These are phyloP conservation scores for Colletotrichum sidae DNA, from an alignment of 2,329 filamentous ascomycete genomes.

Conservation along the genomic window DNA sequence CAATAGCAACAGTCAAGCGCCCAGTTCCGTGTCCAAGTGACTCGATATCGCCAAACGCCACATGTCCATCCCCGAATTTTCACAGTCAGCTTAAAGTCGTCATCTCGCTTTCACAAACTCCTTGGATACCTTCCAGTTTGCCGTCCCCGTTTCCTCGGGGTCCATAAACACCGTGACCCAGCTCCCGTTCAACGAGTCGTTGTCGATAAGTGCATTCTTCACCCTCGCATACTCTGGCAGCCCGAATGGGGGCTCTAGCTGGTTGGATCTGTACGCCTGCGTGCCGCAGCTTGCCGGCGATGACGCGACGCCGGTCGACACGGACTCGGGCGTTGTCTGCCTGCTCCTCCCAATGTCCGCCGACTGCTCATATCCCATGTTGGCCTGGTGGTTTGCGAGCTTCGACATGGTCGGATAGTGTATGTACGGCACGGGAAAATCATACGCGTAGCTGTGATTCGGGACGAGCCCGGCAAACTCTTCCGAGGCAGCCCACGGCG, in stretches of 20 bases:
- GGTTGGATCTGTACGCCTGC: constrained; percentile 18
- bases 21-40: too few relatives aligned
- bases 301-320: constrained; percentile 8
- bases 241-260: constrained; percentile 44
- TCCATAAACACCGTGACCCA: constrained; percentile 46
- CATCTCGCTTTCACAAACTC: constrained; percentile 46
- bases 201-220: constrained; percentile 46
- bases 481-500: constrained; percentile 12
- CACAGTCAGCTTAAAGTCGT: background rate
- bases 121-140: constrained; percentile 44
- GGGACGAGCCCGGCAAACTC: constrained; percentile 7
- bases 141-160: constrained; percentile 39
- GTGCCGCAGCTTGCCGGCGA: constrained; percentile 5
- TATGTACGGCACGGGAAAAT: constrained; percentile 3
- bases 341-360: constrained; percentile 5
- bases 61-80: background rate
- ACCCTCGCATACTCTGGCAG: constrained; percentile 43
- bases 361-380: constrained; percentile 2
- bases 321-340: constrained; percentile 13
- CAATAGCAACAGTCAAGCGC: too few relatives aligned
- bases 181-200: constrained; percentile 40
- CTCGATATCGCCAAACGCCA: too few relatives aligned
- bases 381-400: background rate
- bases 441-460: background rate
- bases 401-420: constrained; percentile 23